A percentile compares a stretch with the other conserved stretches of the same genome.
These are phyloP conservation scores for Saccharomyces pastorianus DNA, from an alignment of 1,139 yeast species.

Conservation along the genomic window DNA sequence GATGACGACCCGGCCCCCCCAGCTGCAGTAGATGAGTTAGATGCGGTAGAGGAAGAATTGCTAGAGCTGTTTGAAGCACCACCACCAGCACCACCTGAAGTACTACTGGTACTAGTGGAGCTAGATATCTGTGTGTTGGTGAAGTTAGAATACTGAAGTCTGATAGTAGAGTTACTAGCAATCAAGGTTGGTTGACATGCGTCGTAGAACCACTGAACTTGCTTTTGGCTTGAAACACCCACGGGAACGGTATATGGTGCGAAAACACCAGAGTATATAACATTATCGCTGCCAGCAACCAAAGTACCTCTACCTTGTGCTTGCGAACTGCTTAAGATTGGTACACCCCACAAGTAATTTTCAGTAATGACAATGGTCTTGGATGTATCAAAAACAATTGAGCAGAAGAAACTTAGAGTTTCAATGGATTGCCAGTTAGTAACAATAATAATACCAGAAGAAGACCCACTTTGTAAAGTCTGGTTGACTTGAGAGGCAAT, in stretches of 20 bases:
- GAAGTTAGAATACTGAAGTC: constrained; percentile 16
- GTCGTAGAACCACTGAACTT: constrained; percentile 20
- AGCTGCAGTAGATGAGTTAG: background rate
- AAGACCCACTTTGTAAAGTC: constrained; percentile 12
- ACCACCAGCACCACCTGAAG: too few species aligned
- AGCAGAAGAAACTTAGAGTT: constrained; percentile 25
- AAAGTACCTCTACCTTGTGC: constrained; percentile 25
- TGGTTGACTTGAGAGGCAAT: constrained; percentile 17
- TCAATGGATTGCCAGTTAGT: constrained; percentile 22
- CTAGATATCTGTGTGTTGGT: constrained; percentile 6
- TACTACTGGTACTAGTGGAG: too few species aligned
- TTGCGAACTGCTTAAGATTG: constrained; percentile 20
- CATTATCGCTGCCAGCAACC: constrained; percentile 16
- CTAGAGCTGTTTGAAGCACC: too few species aligned
- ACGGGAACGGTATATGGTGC: constrained; percentile 23
- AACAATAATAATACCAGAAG: constrained; percentile 24
- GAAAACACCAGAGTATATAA: constrained; percentile 25
- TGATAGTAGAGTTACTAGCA: constrained; percentile 16
- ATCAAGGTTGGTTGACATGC: constrained; percentile 17
- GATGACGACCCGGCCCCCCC: too few species aligned
- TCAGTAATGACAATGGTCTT: constrained; percentile 24
- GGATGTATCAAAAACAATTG: constrained; percentile 22
- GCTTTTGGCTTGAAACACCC: constrained; percentile 14
- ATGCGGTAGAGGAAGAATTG: too few species aligned
- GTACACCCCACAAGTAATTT: constrained; percentile 17